phyloP scores from a whole-genome alignment of 176 grass and related monocot species.

The Neostapfia colusana region DNA sequence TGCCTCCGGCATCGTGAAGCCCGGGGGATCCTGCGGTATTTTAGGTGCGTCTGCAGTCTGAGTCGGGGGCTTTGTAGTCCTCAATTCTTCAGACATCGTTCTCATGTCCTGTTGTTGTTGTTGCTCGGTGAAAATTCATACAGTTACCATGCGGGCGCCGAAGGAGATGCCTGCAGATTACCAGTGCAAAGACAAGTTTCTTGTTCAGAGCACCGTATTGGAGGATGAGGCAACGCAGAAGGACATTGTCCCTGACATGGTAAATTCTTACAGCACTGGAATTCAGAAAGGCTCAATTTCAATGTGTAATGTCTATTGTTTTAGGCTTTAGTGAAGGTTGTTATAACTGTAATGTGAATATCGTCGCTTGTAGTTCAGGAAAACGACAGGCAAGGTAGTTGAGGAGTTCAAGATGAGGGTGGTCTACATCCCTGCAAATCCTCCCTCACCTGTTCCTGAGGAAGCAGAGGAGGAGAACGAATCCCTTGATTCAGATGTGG shows the following conservation, averaged over 20 bases:
- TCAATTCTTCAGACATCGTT: background rate
- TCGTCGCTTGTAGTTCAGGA: slow-evolving; percentile 66
- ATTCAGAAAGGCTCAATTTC: background rate
- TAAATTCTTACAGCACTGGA: slow-evolving; percentile 34
- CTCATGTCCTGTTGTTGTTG: background rate
- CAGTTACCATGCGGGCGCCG: slow-evolving; percentile 80
- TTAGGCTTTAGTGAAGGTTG: background rate
- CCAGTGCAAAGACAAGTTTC: slow-evolving; percentile 92
- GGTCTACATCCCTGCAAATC: slow-evolving; percentile 87
- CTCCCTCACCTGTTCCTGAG: slow-evolving; percentile 92
- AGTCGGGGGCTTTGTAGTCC: background rate
- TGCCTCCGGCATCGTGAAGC: slow-evolving; percentile 64
- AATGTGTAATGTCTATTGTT: background rate
- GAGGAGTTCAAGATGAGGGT: slow-evolving; percentile 90
- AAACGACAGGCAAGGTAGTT: slow-evolving; percentile 58
- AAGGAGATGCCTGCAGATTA: slow-evolving; percentile 80
- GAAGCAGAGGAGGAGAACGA: slow-evolving; percentile 70
- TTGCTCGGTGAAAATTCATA: slow-evolving; percentile 1
- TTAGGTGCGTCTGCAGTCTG: slow-evolving; percentile 46
- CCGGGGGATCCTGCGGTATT: slow-evolving; percentile 48
- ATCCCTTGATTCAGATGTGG: slow-evolving; percentile 48
- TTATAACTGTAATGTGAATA: slow-evolving; percentile 13
- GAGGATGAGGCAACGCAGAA: slow-evolving; percentile 39
- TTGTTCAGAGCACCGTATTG: slow-evolving; percentile 66
- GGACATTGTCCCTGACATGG: slow-evolving; percentile 71